phyloP scores from a whole-genome alignment of 2,329 filamentous ascomycete genomes.

The Zalaria sp. region DNA sequence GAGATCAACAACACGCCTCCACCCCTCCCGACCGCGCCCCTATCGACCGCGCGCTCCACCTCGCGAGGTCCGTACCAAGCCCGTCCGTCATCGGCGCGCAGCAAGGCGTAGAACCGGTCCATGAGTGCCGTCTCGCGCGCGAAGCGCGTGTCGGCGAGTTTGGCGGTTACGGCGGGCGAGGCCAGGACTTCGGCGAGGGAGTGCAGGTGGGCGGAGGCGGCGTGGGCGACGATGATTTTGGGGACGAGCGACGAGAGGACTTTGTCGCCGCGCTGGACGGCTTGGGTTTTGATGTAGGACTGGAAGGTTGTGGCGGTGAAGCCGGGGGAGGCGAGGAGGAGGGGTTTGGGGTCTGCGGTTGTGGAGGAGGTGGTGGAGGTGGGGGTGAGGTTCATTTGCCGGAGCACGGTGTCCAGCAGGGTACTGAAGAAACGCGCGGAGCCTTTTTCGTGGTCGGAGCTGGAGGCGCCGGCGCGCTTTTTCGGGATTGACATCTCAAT shows the following conservation, averaged over 20 bases:
- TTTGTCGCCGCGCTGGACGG: slow-evolving; percentile 58
- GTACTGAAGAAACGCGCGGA: slow-evolving; percentile 58
- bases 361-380: too few species aligned
- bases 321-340: slow-evolving; percentile 78
- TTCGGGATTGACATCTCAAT: slow-evolving; percentile 54
- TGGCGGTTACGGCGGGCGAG: slow-evolving; percentile 60
- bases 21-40: slow-evolving; percentile 77
- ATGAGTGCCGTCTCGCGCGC: slow-evolving; percentile 70
- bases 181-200: slow-evolving; percentile 77
- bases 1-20: slow-evolving; percentile 77
- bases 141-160: slow-evolving; percentile 78
- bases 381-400: slow-evolving; percentile 61
- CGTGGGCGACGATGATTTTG: slow-evolving; percentile 61
- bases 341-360: slow-evolving; percentile 45
- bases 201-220: slow-evolving; percentile 74
- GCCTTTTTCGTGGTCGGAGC: slow-evolving; percentile 47
- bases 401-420: slow-evolving; percentile 58
- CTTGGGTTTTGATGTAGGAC: slow-evolving; percentile 50
- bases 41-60: slow-evolving; percentile 67
- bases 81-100: slow-evolving; percentile 72
- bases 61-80: slow-evolving; percentile 83
- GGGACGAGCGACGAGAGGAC: slow-evolving; percentile 47
- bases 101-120: slow-evolving; percentile 65
- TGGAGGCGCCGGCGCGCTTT: slow-evolving; percentile 46
- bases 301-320: slow-evolving; percentile 75